These are phyloP conservation scores for Colletotrichum filicis DNA, from an alignment of 2,329 filamentous ascomycete species.

Conservation along the genomic window DNA sequence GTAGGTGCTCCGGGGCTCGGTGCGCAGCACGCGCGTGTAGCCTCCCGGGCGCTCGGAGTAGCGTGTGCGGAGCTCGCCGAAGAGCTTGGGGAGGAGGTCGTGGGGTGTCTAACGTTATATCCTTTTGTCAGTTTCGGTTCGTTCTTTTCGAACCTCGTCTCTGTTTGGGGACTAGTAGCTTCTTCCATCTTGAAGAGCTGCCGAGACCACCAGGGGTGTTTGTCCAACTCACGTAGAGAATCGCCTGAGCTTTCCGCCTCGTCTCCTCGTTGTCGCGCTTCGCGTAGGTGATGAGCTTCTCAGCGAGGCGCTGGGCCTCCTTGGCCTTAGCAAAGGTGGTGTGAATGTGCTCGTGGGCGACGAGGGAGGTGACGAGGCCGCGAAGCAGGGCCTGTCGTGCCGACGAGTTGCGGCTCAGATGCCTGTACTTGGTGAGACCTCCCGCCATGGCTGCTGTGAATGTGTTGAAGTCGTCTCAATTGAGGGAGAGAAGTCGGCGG, in stretches of 20 bases:
- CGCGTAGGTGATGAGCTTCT: slow-evolving; percentile 92
- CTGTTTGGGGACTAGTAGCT: neutral
- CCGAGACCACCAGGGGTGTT: slow-evolving; percentile 36
- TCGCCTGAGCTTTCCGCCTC: slow-evolving; percentile 77
- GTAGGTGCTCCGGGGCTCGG: slow-evolving; percentile 83
- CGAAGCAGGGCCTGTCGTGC: slow-evolving; percentile 93
- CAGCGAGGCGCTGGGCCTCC: slow-evolving; percentile 91
- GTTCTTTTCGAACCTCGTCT: neutral
- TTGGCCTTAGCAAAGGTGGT: slow-evolving; percentile 98
- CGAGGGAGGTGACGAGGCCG: slow-evolving; percentile 94
- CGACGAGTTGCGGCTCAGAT: slow-evolving; percentile 85
- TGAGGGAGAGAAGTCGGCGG: neutral
- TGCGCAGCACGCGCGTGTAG: slow-evolving; percentile 93
- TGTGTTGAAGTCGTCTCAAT: slow-evolving; percentile 18
- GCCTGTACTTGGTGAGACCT: slow-evolving; percentile 86
- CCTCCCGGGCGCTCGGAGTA: slow-evolving; percentile 86
- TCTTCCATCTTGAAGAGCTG: neutral
- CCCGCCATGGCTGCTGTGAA: slow-evolving; percentile 75
- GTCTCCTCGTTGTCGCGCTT: slow-evolving; percentile 93
- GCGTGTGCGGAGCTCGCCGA: slow-evolving; percentile 82
- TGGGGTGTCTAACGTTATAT: slow-evolving; percentile 67
- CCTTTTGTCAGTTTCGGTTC: neutral
- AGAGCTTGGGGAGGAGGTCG: slow-evolving; percentile 83
- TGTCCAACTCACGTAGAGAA: slow-evolving; percentile 76
- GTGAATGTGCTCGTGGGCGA: slow-evolving; percentile 91